Conservation (phyloP, 345 rosid species). For the Camelina neglecta region DNA sequence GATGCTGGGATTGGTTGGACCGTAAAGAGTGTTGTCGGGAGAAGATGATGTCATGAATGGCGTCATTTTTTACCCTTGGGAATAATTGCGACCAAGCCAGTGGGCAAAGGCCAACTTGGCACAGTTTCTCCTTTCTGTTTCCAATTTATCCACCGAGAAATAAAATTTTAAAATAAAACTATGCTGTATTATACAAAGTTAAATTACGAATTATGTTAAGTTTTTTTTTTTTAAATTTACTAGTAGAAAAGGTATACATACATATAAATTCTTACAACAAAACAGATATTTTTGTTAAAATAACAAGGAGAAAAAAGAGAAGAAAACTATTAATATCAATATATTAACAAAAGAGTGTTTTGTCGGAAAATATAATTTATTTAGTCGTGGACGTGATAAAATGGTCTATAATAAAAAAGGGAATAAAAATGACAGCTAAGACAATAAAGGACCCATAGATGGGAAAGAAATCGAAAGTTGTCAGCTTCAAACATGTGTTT, state of each 20-base stretch:
- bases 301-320: not conserved
- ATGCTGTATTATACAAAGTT: not conserved
- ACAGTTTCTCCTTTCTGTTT: constrained; percentile 27
- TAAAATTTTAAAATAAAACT: not conserved
- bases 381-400: not conserved
- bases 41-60: constrained; percentile 63
- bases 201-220: not conserved
- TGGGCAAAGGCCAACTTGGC: constrained; percentile 52
- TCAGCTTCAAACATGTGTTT: constrained; percentile 47
- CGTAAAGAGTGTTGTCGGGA: constrained; percentile 55
- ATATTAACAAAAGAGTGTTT: constrained; percentile 17
- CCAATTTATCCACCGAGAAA: constrained; percentile 12
- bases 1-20: constrained; percentile 47
- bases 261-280: too few relatives aligned
- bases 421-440: constrained; percentile 38
- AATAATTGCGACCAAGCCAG: constrained; percentile 54
- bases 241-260: not conserved
- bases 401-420: not conserved
- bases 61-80: constrained; percentile 27
- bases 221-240: not conserved
- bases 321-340: not conserved
- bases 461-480: constrained; percentile 40
- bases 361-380: constrained; percentile 29
- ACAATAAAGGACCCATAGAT: constrained; percentile 24
- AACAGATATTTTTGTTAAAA: too few relatives aligned